A percentile compares a stretch with the other conserved stretches of the same genome.
phyloP scores from a whole-genome alignment of 1,284 basidiomycete genomes.

The Mycosarcoma maydis region DNA sequence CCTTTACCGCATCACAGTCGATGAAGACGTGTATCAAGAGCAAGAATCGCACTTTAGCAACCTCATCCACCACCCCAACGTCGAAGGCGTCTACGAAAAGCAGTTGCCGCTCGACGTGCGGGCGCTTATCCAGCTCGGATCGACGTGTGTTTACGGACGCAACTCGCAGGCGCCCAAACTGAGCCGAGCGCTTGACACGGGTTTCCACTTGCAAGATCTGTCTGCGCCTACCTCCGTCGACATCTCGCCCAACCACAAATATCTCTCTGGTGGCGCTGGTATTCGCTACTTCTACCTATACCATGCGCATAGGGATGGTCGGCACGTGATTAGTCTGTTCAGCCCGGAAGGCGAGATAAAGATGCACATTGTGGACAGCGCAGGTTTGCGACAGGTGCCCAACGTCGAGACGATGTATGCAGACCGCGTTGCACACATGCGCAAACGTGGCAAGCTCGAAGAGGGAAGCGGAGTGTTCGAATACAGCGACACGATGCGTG shows the following conservation, averaged over 20 bases:
- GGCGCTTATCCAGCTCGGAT: constrained; percentile 84
- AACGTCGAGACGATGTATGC: constrained; percentile 80
- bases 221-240: constrained; percentile 40
- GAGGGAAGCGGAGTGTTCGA: constrained; percentile 69
- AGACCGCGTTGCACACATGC: constrained; percentile 70
- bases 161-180: constrained; percentile 73
- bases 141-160: constrained; percentile 78
- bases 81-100: constrained; percentile 93
- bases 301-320: constrained; percentile 78
- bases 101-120: constrained; percentile 89
- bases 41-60: constrained; percentile 90
- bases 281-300: constrained; percentile 90
- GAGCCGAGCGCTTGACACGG: constrained; percentile 82
- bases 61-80: constrained; percentile 90
- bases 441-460: constrained; percentile 48
- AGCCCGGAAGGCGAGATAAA: constrained; percentile 72
- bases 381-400: constrained; percentile 82
- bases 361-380: constrained; percentile 89
- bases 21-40: constrained; percentile 83
- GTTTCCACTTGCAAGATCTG: constrained; percentile 86
- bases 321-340: constrained; percentile 93
- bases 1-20: constrained; percentile 84
- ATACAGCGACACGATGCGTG: constrained; percentile 79
- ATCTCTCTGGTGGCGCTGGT: constrained; percentile 79
- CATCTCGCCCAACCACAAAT: constrained; percentile 69